Conservation (phyloP, 331 rosid genomes). For the Quercus phellos region DNA sequence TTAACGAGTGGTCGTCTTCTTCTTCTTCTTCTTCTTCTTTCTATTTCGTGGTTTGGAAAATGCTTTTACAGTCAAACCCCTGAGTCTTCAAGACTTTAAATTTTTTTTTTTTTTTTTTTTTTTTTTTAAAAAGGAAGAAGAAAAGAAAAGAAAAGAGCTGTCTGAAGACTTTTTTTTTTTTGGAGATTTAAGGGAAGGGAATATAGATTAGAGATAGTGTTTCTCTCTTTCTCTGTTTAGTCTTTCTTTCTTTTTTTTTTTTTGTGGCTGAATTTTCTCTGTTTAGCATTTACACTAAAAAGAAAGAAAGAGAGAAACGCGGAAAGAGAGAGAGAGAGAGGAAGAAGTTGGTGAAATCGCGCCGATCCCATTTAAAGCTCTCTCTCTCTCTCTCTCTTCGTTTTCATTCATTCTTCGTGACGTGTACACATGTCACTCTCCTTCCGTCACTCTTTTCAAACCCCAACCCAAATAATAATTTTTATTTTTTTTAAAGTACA, state of each 20-base stretch:
- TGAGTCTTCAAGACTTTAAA: neutral
- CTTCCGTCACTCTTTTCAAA: too few species aligned
- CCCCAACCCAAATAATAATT: too few species aligned
- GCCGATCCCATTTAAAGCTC: slow-evolving; percentile 26
- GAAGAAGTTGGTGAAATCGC: neutral
- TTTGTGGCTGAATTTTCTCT: neutral
- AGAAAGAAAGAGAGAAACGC: neutral
- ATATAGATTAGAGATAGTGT: too few species aligned
- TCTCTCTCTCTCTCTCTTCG: neutral
- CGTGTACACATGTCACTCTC: too few species aligned
- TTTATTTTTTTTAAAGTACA: too few species aligned
- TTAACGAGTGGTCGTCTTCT: neutral
- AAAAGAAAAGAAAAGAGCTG: neutral
- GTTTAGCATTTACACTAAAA: slow-evolving; percentile 1
- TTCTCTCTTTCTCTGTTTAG: too few species aligned
- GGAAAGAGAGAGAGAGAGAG: neutral
- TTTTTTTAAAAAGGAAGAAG: too few species aligned
- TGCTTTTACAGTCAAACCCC: slow-evolving; percentile 20
- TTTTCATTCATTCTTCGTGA: too few species aligned
- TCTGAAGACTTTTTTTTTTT: neutral
- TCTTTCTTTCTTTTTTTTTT: too few species aligned
- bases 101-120: too few species aligned
- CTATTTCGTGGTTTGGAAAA: slow-evolving; percentile 18
- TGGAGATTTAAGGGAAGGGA: neutral
- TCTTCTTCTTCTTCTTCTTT: neutral